These are phyloP conservation scores for Phytophthora constricta DNA, from an alignment of 352 stramenopile species.

Conservation along the genomic window DNA sequence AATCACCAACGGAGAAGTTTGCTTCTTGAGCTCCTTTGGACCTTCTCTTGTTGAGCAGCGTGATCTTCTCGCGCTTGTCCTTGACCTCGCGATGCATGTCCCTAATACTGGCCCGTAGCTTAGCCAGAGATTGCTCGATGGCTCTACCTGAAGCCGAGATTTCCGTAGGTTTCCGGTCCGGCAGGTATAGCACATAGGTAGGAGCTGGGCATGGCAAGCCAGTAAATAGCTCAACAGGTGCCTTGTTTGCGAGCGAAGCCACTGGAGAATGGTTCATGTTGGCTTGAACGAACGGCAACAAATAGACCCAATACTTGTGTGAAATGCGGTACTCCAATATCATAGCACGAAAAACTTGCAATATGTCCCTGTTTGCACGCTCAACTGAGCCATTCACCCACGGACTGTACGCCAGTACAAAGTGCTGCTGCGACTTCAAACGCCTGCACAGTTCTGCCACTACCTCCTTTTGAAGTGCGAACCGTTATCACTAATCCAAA, in stretches of 20 bases:
- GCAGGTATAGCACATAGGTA: constrained; percentile 4
- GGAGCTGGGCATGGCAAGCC: background rate
- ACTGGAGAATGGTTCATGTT: constrained; percentile 23
- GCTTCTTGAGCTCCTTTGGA: background rate
- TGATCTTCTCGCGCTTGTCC: constrained; percentile 13
- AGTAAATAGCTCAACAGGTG: constrained; percentile 18
- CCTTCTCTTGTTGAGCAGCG: constrained; percentile 13
- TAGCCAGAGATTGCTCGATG: background rate
- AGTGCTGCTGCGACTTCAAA: constrained; percentile 31
- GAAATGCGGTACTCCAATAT: constrained; percentile 17
- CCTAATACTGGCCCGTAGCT: constrained; percentile 8
- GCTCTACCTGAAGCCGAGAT: background rate
- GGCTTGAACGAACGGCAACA: constrained; percentile 16
- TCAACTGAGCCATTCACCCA: constrained; percentile 44
- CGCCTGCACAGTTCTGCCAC: constrained; percentile 25
- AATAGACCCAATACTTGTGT: constrained; percentile 13
- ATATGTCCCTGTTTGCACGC: constrained; percentile 33
- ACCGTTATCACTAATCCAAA: constrained; percentile 33
- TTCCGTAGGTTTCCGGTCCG: background rate
- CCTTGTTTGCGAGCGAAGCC: background rate
- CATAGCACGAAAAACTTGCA: constrained; percentile 16
- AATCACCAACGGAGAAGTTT: background rate
- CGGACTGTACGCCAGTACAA: constrained; percentile 30
- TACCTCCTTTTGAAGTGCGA: constrained; percentile 42
- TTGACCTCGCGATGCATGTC: background rate